A percentile compares a stretch with the other conserved stretches of the same genome.
phyloP scores from a whole-genome alignment of 2,329 filamentous ascomycete species.

The Coniella vitis region DNA sequence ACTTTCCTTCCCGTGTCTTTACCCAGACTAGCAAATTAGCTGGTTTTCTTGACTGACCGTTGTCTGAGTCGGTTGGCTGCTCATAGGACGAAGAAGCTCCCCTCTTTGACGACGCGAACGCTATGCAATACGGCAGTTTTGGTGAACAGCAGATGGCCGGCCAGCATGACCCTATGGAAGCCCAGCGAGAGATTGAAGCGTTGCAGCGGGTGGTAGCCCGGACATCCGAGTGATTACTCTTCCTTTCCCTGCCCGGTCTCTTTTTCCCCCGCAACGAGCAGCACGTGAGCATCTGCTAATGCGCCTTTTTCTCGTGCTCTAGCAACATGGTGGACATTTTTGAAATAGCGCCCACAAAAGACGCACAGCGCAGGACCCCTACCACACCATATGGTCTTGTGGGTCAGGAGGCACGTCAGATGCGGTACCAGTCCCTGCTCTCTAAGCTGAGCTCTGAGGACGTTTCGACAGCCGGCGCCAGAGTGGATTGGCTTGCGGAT shows the following conservation, averaged over 20 bases:
- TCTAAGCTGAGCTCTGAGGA: conserved; percentile 49
- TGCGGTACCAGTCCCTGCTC: conserved; percentile 55
- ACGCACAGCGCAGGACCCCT: conserved; percentile 27
- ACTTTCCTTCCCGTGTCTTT: background rate
- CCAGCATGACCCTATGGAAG: conserved; percentile 55
- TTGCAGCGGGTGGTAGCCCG: conserved; percentile 56
- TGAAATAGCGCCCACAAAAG: conserved; percentile 52
- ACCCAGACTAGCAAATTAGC: too few relatives aligned
- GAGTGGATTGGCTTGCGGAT: conserved; percentile 47
- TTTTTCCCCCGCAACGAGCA: background rate
- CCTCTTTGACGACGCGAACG: conserved; percentile 54
- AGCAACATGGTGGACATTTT: conserved; percentile 65
- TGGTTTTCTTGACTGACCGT: conserved; percentile 2
- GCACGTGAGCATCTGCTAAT: conserved; percentile 6
- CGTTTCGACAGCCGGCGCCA: conserved; percentile 34
- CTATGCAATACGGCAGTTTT: conserved; percentile 57
- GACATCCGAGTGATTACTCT: conserved; percentile 54
- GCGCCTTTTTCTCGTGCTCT: conserved; percentile 16
- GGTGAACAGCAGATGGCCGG: conserved; percentile 46
- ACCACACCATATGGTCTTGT: conserved; percentile 39
- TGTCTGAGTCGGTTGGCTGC: background rate
- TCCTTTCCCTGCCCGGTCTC: conserved; percentile 4
- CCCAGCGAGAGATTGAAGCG: conserved; percentile 57
- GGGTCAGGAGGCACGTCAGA: conserved; percentile 48
- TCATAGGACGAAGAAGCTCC: conserved; percentile 50